These are phyloP conservation scores for Schizochytrium sp. DNA, from an alignment of 108 stramenopile species.

Conservation along the genomic window DNA sequence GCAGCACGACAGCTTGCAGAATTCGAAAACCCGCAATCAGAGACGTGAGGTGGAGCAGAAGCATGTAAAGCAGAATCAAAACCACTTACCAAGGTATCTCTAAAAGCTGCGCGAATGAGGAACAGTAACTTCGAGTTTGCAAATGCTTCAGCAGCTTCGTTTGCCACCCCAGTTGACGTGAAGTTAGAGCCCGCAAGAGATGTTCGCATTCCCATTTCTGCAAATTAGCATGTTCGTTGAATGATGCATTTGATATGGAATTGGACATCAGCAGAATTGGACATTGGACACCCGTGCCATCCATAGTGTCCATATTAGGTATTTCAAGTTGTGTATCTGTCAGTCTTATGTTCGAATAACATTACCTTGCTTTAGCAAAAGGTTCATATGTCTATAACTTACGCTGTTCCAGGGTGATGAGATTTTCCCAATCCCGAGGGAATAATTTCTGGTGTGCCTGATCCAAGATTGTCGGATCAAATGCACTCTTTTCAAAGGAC, in stretches of 20 bases:
- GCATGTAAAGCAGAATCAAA: neutral
- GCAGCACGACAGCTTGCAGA: neutral
- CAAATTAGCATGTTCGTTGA: neutral
- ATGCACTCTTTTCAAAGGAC: slow-evolving; percentile 4
- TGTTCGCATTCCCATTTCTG: slow-evolving; percentile 57
- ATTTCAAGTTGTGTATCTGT: no score
- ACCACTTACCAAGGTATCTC: slow-evolving; percentile 17
- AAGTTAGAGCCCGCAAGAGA: slow-evolving; percentile 47
- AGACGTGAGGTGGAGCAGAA: neutral
- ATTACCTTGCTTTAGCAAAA: no score
- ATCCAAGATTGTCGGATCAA: neutral
- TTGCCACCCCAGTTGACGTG: slow-evolving; percentile 26
- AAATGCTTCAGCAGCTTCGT: slow-evolving; percentile 4
- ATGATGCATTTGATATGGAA: neutral
- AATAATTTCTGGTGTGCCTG: slow-evolving; percentile 28
- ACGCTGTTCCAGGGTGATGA: slow-evolving; percentile 27
- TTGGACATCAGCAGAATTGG: neutral
- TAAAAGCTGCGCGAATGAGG: neutral
- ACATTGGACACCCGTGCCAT: no score
- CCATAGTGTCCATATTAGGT: no score
- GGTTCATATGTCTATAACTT: neutral
- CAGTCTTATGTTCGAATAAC: no score
- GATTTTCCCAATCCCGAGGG: neutral
- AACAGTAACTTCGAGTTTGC: neutral
- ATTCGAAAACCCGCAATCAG: neutral